Conservation (phyloP, 495 filamentous ascomycete species). For the Sordaria brevicollis region DNA sequence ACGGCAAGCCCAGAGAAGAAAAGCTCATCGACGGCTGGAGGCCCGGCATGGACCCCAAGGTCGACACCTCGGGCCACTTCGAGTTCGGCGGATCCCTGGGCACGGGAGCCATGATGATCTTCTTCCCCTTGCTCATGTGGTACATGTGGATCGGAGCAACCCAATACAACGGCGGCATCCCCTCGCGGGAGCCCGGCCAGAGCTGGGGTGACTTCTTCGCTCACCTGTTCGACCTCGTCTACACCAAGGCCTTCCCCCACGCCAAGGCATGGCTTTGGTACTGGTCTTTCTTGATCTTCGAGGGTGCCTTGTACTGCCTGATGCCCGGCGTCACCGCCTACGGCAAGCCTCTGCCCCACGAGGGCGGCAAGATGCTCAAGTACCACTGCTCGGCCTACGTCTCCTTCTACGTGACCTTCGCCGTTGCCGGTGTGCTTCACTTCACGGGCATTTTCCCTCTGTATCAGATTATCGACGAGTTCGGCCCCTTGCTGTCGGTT, state of each 20-base stretch:
- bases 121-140: constrained; percentile 89
- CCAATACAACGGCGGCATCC: constrained; percentile 79
- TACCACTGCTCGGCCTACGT: constrained; percentile 90
- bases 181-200: constrained; percentile 55
- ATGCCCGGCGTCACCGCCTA: constrained; percentile 75
- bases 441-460: constrained; percentile 76
- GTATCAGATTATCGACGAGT: constrained; percentile 91
- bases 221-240: constrained; percentile 58
- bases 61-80: constrained; percentile 71
- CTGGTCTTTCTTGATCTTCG: constrained; percentile 81
- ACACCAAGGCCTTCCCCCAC: constrained; percentile 71
- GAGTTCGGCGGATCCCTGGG: constrained; percentile 85
- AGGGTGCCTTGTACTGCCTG: constrained; percentile 68
- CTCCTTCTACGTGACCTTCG: constrained; percentile 80
- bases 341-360: constrained; percentile 78
- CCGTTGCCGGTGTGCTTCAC: constrained; percentile 57
- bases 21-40: constrained; percentile 56
- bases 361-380: constrained; percentile 68
- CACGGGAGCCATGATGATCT: constrained; percentile 74
- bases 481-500: constrained; percentile 81
- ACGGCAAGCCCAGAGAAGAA: constrained; percentile 20
- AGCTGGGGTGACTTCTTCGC: constrained; percentile 53
- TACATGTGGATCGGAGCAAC: constrained; percentile 98
- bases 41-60: constrained; percentile 58
- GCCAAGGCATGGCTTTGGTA: constrained; percentile 80